These are phyloP conservation scores for Pulveroboletus sp. DNA, from an alignment of 768 basidiomycete genomes.

Conservation along the genomic window DNA sequence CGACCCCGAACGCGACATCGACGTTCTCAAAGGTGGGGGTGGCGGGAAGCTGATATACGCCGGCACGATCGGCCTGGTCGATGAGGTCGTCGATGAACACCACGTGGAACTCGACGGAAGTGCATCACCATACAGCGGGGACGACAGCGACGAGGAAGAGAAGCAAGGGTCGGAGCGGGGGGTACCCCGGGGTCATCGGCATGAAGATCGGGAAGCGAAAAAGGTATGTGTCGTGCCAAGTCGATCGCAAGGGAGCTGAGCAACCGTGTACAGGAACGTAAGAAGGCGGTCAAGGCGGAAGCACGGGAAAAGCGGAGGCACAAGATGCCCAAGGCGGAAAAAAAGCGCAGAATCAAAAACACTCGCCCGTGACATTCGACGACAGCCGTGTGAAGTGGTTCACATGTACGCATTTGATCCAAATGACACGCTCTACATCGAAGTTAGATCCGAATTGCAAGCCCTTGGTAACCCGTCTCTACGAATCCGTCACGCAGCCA, in stretches of 20 bases:
- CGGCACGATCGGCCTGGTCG: constrained; percentile 77
- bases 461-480: constrained; percentile 22
- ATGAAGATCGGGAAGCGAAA: constrained; percentile 89
- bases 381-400: constrained; percentile 13
- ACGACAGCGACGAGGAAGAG: constrained; percentile 33
- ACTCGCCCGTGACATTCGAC: constrained; percentile 20
- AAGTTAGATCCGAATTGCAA: constrained; percentile 6
- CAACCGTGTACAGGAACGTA: constrained; percentile 65
- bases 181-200: constrained; percentile 78
- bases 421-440: constrained; percentile 9
- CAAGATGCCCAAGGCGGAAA: constrained; percentile 96
- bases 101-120: constrained; percentile 21
- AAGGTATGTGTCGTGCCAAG: constrained; percentile 49
- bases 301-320: constrained; percentile 82
- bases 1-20: constrained; percentile 92
- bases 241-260: constrained; percentile 5
- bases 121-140: constrained; percentile 23
- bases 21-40: constrained; percentile 64
- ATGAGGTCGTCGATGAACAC: constrained; percentile 20
- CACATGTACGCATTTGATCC: constrained; percentile 4
- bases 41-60: constrained; percentile 79
- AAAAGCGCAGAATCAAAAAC: constrained; percentile 77
- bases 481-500: constrained; percentile 89
- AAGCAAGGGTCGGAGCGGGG: constrained; percentile 43
- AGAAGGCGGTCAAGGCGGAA: constrained; percentile 84